Conservation (phyloP, 441 rosid species). For the Corymbia citriodora region DNA sequence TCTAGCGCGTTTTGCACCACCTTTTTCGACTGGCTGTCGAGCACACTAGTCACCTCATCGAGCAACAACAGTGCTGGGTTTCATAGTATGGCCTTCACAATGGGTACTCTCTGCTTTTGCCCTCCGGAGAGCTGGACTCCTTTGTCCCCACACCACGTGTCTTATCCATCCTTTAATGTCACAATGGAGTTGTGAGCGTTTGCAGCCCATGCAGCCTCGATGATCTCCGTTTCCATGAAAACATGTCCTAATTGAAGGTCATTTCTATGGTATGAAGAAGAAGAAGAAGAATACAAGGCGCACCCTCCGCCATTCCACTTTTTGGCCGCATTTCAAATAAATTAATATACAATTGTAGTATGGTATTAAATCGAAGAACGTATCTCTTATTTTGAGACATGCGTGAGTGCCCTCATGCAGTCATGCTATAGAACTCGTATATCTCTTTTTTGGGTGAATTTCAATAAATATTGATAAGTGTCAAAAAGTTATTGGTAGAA, state of each 20-base stretch:
- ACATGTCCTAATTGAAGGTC: background rate
- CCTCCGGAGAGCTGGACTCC: conserved; percentile 82
- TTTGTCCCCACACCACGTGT: conserved; percentile 57
- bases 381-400: background rate
- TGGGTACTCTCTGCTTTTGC: conserved; percentile 73
- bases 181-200: conserved; percentile 82
- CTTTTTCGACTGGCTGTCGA: conserved; percentile 69
- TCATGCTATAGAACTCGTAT: background rate
- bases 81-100: conserved; percentile 63
- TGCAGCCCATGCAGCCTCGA: conserved; percentile 55
- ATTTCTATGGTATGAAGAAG: background rate
- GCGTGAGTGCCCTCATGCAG: background rate
- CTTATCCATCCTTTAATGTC: conserved; percentile 46
- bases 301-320: background rate
- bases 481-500: background rate
- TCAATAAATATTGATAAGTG: background rate
- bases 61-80: conserved; percentile 47
- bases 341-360: background rate
- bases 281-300: background rate
- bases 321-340: background rate
- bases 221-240: conserved; percentile 27
- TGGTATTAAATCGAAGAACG: background rate
- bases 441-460: background rate
- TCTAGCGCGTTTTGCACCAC: conserved; percentile 75
- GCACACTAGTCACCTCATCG: conserved; percentile 82